These are phyloP conservation scores for Fusarium domesticum DNA, from an alignment of 2,329 filamentous ascomycete genomes.

Conservation along the genomic window DNA sequence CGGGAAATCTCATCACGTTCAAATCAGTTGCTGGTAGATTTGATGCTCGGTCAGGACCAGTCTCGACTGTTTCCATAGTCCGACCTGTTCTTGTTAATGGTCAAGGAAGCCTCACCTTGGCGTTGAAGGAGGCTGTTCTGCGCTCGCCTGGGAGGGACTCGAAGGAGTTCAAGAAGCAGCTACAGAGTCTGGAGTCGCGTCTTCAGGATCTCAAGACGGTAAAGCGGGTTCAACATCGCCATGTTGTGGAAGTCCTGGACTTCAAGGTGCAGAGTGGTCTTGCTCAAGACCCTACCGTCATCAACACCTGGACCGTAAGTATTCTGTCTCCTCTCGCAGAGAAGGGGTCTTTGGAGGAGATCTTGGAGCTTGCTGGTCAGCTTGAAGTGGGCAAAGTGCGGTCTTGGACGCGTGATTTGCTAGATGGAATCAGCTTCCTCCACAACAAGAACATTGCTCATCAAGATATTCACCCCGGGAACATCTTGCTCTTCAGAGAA, in stretches of 20 bases:
- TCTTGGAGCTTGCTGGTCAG: constrained; percentile 74
- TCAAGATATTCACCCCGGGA: constrained; percentile 75
- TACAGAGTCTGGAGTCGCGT: constrained; percentile 72
- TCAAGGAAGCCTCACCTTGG: constrained; percentile 59
- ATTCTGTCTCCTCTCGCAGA: constrained; percentile 74
- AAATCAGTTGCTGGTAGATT: constrained; percentile 68
- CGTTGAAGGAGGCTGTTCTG: constrained; percentile 69
- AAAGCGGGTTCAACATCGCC: constrained; percentile 71
- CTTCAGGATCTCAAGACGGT: constrained; percentile 72
- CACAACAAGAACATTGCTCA: constrained; percentile 84
- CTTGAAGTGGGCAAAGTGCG: constrained; percentile 73
- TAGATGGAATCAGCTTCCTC: constrained; percentile 84
- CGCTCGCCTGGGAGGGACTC: constrained; percentile 55
- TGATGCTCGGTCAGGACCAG: constrained; percentile 61
- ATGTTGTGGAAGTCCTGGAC: constrained; percentile 75
- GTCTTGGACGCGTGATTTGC: constrained; percentile 85
- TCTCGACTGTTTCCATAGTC: constrained; percentile 69
- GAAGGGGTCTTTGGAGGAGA: constrained; percentile 77
- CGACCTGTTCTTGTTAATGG: constrained; percentile 60
- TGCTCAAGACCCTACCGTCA: constrained; percentile 36
- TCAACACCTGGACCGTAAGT: constrained; percentile 65
- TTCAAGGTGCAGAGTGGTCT: constrained; percentile 68
- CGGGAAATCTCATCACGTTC: constrained; percentile 65
- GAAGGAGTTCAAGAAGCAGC: constrained; percentile 67
- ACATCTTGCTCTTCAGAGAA: constrained; percentile 73